Evolutionary conservation across 495 filamentous ascomycete genomes (phyloP), one percentile per base, ranked within the genome.

Genomic region (Mytilinidion resinicola): DNA sequence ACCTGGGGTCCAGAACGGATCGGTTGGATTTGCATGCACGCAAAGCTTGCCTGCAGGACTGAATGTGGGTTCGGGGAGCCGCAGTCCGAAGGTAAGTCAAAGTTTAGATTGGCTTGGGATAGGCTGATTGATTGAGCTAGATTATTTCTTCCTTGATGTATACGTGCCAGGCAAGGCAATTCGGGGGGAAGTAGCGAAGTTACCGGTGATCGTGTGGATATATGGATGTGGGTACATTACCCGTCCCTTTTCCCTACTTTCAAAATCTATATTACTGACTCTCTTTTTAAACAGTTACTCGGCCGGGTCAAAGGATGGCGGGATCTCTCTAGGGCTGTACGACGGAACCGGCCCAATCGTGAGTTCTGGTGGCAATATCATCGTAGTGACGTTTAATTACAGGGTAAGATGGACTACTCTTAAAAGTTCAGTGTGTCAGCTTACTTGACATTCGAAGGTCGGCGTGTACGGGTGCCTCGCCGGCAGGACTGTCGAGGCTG

Each of bases 391-490:
- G 37, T 39, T 39, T 39, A 39, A 39, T 39, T 39, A 39, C 37
- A 8, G 37, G 37, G 37, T 39, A 39, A 9, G 37, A 9, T 9
- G 8, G 37, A 8, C 9, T 39, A 8, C 37, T 14, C 37, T 39
- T 14, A 39, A n/a, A n/a, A n/a, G n/a, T n/a, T n/a, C n/a, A 21
- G 61, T 59, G 30, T 46, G 60, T 30, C n/a, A n/a, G n/a, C n/a
- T n/a, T n/a, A 54, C 35, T 17, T n/a, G n/a, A n/a, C n/a, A n/a
- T n/a, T n/a, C n/a, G n/a, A 57, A 67, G 15, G 66, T 84, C 6
- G 85, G 84, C 14, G 81, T 80, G 0, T 86, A 88, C 67, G 85
- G 85, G 4, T 89, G 76, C 69, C 72, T 85, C 3, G 70, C 74
- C 43, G 69, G 67, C 63, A 72, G 47, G 8, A 56, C 82, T n/a